Conservation (phyloP, 1,284 basidiomycete species). For the Cryptococcus jaspeensis region DNA sequence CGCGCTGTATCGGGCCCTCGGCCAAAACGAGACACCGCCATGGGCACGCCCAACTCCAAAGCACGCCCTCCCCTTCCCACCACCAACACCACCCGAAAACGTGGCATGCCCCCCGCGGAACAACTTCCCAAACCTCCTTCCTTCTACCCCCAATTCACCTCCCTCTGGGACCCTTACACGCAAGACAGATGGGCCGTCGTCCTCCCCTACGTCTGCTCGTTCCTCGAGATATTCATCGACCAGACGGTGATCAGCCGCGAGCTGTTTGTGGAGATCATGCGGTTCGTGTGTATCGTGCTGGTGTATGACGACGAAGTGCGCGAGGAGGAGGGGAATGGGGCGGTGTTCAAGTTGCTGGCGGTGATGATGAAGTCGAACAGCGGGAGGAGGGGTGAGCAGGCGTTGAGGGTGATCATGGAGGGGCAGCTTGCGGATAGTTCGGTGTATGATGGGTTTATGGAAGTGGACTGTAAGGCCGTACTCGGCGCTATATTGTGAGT, state of each 20-base stretch:
- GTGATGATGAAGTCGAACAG: conserved; percentile 34
- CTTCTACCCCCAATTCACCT: conserved; percentile 2
- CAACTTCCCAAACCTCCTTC: conserved; percentile 1
- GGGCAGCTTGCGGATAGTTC: conserved; percentile 19
- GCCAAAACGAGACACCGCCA: conserved; percentile 5
- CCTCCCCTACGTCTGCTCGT: conserved; percentile 26
- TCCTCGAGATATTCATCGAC: conserved; percentile 34
- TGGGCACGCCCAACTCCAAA: conserved; percentile 10
- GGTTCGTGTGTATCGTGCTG: conserved; percentile 33
- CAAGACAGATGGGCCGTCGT: conserved; percentile 26
- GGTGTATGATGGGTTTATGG: conserved; percentile 19
- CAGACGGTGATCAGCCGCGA: conserved; percentile 33
- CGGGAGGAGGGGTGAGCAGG: conserved; percentile 38
- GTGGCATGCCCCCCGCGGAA: too few species aligned
- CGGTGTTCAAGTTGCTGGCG: conserved; percentile 29
- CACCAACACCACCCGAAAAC: conserved; percentile 4
- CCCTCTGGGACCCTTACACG: conserved; percentile 3
- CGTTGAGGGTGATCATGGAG: conserved; percentile 37
- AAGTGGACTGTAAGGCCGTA: conserved; percentile 36
- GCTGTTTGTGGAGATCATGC: conserved; percentile 37
- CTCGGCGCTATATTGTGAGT: conserved; percentile 43
- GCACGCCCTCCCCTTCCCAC: conserved; percentile 7
- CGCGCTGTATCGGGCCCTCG: conserved; percentile 6
- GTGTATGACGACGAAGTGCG: conserved; percentile 30
- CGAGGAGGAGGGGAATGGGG: conserved; percentile 21